These are phyloP conservation scores for Medicago truncatula DNA, from an alignment of 306 rosid genomes.

Conservation along the genomic window DNA sequence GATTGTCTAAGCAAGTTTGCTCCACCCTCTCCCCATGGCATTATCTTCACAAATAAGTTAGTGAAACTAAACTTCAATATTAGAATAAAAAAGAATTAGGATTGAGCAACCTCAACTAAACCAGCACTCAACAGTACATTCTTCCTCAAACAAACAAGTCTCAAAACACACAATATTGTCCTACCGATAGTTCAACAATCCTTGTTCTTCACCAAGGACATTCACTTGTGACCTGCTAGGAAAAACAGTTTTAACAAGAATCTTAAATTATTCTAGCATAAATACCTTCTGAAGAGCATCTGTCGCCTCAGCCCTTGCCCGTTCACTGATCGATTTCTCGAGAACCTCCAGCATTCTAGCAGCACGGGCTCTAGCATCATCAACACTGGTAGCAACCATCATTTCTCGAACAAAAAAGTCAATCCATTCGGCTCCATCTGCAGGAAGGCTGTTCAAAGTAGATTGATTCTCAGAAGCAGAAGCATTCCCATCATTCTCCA, in stretches of 20 bases:
- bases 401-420: conserved; percentile 87
- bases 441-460: conserved; percentile 61
- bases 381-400: conserved; percentile 74
- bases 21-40: background rate
- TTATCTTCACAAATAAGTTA: conserved; percentile 13
- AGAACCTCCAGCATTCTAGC: conserved; percentile 77
- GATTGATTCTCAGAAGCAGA: conserved; percentile 56
- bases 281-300: conserved; percentile 71
- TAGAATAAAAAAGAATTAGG: background rate
- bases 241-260: conserved; percentile 30
- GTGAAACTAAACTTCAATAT: background rate
- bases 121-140: background rate
- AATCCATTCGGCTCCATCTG: conserved; percentile 88
- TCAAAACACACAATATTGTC: conserved; percentile 29
- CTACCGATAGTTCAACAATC: conserved; percentile 32
- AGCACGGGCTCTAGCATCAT: conserved; percentile 87
- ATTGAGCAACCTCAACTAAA: conserved; percentile 5
- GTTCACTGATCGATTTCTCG: conserved; percentile 77
- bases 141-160: conserved; percentile 15
- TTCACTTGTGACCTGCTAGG: conserved; percentile 2
- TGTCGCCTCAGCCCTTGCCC: conserved; percentile 70
- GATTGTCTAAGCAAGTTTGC: conserved; percentile 3
- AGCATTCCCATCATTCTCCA: conserved; percentile 48
- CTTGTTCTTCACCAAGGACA: conserved; percentile 9
- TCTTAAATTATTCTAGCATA: conserved; percentile 16